Evolutionary conservation across 2,329 filamentous ascomycete genomes (phyloP).

Genomic region (Thielaviopsis cerberus): DNA sequence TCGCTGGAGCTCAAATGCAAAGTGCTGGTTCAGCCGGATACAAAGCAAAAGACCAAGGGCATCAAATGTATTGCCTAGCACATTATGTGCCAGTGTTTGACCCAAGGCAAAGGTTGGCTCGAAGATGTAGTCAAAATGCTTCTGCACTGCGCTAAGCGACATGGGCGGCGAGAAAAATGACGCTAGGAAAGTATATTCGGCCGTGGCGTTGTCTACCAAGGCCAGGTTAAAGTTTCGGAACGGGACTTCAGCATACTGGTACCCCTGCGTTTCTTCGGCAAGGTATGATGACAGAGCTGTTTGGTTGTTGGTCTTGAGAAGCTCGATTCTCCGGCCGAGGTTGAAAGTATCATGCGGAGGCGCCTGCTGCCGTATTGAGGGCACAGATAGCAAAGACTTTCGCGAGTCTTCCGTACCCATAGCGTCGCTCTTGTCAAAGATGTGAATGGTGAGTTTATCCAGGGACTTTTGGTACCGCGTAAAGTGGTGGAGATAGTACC

Average conservation of each 20-base stretch:
- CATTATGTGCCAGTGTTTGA: constrained; percentile 52
- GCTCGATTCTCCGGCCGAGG: constrained; percentile 67
- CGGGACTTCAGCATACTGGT: constrained; percentile 73
- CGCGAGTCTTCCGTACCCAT: constrained; percentile 59
- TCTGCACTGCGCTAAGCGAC: constrained; percentile 58
- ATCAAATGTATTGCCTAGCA: constrained; percentile 63
- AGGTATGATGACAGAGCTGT: constrained; percentile 70
- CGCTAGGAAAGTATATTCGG: constrained; percentile 86
- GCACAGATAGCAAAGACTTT: constrained; percentile 38
- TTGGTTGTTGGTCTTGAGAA: constrained; percentile 55
- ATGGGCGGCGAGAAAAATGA: constrained; percentile 70
- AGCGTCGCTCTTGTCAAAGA: constrained; percentile 65
- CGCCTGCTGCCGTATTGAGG: constrained; percentile 22
- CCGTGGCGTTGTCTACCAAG: constrained; percentile 78
- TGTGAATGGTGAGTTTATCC: constrained; percentile 66
- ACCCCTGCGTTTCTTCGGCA: constrained; percentile 71
- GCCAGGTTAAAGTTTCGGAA: constrained; percentile 93
- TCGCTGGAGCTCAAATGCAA: constrained; percentile 83
- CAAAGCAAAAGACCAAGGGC: constrained; percentile 76
- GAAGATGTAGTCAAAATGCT: constrained; percentile 75
- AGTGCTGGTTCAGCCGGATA: constrained; percentile 80
- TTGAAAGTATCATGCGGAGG: constrained; percentile 73
- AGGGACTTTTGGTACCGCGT: constrained; percentile 69
- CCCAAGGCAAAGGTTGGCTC: constrained; percentile 77
- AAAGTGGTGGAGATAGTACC: constrained; percentile 92